Conservation (phyloP, 225 moss, liverwort and hornwort species). For the Physcomitrium patens region DNA sequence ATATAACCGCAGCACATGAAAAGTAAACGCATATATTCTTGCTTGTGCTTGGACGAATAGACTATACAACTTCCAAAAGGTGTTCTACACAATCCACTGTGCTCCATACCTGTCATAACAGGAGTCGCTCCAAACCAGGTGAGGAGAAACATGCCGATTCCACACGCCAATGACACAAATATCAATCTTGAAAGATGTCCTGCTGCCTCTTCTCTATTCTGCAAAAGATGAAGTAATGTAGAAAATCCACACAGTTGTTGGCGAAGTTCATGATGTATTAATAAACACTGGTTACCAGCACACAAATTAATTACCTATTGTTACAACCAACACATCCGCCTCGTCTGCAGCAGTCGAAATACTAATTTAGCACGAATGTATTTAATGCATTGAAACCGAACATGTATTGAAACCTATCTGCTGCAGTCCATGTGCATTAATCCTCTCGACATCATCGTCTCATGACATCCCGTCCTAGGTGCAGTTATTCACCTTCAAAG, state of each 20-base stretch:
- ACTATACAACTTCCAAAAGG: background rate
- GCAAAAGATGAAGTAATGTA: conserved; percentile 29
- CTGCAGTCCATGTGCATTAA: background rate
- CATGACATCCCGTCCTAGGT: background rate
- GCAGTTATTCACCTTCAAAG: conserved; percentile 61
- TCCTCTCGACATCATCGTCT: background rate
- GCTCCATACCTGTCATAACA: conserved; percentile 67
- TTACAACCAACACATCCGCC: background rate
- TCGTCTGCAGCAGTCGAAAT: background rate
- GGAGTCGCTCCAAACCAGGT: conserved; percentile 62
- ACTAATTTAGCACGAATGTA: background rate
- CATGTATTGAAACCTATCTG: background rate
- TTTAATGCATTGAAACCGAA: background rate
- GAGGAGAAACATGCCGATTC: conserved; percentile 66
- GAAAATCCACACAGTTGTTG: conserved; percentile 24
- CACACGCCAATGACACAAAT: conserved; percentile 88
- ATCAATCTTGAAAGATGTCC: conserved; percentile 84
- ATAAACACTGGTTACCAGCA: background rate
- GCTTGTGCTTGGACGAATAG: background rate
- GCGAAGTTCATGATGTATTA: background rate
- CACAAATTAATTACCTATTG: conserved; percentile 1
- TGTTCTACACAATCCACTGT: conserved; percentile 1
- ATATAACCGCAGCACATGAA: background rate
- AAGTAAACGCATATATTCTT: too few species aligned
- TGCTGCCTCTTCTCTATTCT: conserved; percentile 79